Percentiles rank a stretch among this genome's conserved stretches.
These are phyloP conservation scores for Dichotomopilus funicola DNA, from an alignment of 2,329 filamentous ascomycete genomes.

Conservation along the genomic window DNA sequence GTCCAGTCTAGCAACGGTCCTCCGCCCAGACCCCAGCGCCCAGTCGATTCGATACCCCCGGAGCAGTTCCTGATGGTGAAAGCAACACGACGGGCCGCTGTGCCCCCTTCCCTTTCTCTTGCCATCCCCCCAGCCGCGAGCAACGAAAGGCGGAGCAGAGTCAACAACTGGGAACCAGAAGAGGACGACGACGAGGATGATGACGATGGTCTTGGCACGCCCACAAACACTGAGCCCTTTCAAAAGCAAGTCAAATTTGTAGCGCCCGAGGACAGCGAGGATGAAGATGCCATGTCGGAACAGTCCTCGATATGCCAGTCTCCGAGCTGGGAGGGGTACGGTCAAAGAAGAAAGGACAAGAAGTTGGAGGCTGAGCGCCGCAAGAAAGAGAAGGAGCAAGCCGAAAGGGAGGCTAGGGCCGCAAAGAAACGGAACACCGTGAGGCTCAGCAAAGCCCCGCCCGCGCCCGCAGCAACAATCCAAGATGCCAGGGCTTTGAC, in stretches of 20 bases:
- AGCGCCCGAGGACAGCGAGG: slow-evolving; percentile 26
- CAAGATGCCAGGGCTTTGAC: slow-evolving; percentile 8
- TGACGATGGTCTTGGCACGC: slow-evolving; percentile 10
- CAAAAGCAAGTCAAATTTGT: slow-evolving; percentile 38
- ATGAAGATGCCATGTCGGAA: slow-evolving; percentile 34
- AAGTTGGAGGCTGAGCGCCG: slow-evolving; percentile 36
- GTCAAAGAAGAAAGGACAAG: slow-evolving; percentile 47
- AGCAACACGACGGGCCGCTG: slow-evolving; percentile 19
- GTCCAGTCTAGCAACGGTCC: slow-evolving; percentile 11
- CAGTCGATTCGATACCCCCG: slow-evolving; percentile 20
- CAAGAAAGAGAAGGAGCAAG: slow-evolving; percentile 38
- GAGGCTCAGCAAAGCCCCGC: slow-evolving; percentile 35
- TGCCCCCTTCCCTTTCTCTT: slow-evolving; percentile 28
- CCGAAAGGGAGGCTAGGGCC: slow-evolving; percentile 33
- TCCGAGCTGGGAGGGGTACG: slow-evolving; percentile 55
- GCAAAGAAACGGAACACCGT: slow-evolving; percentile 31
- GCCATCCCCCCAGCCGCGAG: slow-evolving; percentile 24
- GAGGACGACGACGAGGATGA: slow-evolving; percentile 11
- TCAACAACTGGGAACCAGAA: slow-evolving; percentile 8
- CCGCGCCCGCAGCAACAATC: slow-evolving; percentile 22
- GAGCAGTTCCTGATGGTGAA: slow-evolving; percentile 24
- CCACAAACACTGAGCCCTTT: slow-evolving; percentile 22
- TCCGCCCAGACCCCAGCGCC: slow-evolving; percentile 24
- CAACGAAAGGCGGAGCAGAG: neutral
- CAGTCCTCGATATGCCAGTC: slow-evolving; percentile 53